Percentiles rank a stretch among this genome's conserved stretches.
Conservation (phyloP, 78 protist genomes). For the Planoprotostelium fungivorum region DNA sequence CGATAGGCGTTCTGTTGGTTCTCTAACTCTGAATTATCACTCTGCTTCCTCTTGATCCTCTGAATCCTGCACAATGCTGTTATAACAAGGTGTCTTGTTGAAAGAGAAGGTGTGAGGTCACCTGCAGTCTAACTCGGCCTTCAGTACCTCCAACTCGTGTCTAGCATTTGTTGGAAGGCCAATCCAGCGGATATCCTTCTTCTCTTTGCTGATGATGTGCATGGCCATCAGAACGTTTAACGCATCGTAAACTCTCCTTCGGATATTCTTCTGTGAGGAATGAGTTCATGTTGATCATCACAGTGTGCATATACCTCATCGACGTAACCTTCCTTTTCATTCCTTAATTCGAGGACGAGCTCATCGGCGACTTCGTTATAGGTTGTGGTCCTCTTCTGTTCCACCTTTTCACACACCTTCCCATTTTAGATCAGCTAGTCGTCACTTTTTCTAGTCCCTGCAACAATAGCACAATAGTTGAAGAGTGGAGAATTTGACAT, state of each 20-base stretch:
- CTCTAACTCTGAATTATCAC: slow-evolving; percentile 12
- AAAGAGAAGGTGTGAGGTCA: background rate
- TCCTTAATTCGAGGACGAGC: background rate
- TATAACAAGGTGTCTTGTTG: background rate
- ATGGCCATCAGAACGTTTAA: slow-evolving; percentile 89
- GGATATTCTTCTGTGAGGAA: slow-evolving; percentile 70
- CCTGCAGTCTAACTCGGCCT: background rate
- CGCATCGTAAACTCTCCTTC: slow-evolving; percentile 90
- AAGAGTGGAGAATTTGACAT: background rate
- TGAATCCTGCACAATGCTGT: background rate
- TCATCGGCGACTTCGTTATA: slow-evolving; percentile 66
- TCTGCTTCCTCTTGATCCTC: slow-evolving; percentile 5
- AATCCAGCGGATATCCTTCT: slow-evolving; percentile 74
- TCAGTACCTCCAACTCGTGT: background rate
- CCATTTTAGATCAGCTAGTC: too few relatives aligned
- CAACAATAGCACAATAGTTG: background rate
- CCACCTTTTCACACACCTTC: slow-evolving; percentile 69
- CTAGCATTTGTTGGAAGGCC: slow-evolving; percentile 65
- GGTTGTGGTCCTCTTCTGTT: slow-evolving; percentile 46
- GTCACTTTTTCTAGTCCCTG: too few relatives aligned
- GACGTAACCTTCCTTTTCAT: background rate
- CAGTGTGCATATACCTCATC: background rate
- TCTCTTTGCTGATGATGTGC: slow-evolving; percentile 81
- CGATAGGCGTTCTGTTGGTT: slow-evolving; percentile 18
- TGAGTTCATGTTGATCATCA: background rate